A percentile compares a stretch with the other conserved stretches of the same genome.
Conservation (phyloP, 306 rosid species). For the Vigna radiata region DNA sequence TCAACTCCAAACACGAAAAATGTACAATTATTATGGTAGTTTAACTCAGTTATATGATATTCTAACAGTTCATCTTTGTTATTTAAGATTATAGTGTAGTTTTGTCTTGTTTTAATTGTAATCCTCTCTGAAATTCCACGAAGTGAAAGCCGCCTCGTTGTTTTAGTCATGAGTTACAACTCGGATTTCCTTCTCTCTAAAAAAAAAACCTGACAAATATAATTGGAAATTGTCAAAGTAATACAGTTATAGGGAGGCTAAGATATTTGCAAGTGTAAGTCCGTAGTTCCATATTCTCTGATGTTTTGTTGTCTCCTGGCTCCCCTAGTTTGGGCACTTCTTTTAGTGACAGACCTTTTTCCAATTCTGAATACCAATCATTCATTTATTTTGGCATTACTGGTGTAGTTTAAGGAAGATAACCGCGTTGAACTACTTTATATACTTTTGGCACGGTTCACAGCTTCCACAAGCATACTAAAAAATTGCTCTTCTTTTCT, state of each 20-base stretch:
- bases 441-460: conserved; percentile 28
- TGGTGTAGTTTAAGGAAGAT: conserved; percentile 14
- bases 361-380: background rate
- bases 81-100: background rate
- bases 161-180: conserved; percentile 24
- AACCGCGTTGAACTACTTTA: background rate
- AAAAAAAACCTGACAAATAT: too few relatives aligned
- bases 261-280: background rate
- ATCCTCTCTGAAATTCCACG: conserved; percentile 26
- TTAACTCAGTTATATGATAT: conserved; percentile 7
- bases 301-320: background rate
- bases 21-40: background rate
- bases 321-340: background rate
- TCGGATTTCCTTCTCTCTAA: background rate
- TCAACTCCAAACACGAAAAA: background rate
- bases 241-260: too few relatives aligned
- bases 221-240: too few relatives aligned
- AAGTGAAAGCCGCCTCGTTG: conserved; percentile 6
- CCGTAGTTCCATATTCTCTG: background rate
- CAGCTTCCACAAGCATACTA: conserved; percentile 21
- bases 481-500: conserved; percentile 29
- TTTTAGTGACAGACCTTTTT: background rate
- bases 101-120: conserved; percentile 31
- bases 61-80: background rate
- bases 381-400: conserved; percentile 6